These are phyloP conservation scores for Phyllostachys edulis DNA, from an alignment of 176 grass and related monocot genomes.

Conservation along the genomic window DNA sequence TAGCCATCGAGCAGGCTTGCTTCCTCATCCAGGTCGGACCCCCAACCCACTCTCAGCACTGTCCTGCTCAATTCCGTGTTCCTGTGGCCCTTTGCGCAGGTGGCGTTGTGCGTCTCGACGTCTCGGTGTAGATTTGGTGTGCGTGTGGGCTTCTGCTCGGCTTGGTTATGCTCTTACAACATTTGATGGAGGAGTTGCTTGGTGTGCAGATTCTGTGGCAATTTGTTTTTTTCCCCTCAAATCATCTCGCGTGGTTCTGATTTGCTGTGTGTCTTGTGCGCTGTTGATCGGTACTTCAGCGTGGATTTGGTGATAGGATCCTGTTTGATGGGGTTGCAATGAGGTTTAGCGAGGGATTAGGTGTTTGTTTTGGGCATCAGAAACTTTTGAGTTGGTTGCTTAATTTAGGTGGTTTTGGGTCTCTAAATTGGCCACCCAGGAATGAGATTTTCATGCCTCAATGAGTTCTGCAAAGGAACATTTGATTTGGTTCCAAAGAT, in stretches of 20 bases:
- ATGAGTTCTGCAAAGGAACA: neutral
- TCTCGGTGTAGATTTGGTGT: conserved; percentile 18
- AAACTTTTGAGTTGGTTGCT: neutral
- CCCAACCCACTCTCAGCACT: too few relatives aligned
- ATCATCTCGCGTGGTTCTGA: neutral
- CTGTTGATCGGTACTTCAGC: neutral
- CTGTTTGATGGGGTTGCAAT: conserved; percentile 1
- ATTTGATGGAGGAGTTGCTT: conserved; percentile 5
- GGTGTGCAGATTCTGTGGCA: neutral
- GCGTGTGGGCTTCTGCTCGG: neutral
- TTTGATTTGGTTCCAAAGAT: neutral
- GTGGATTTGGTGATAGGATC: neutral
- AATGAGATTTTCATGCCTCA: neutral
- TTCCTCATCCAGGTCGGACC: too few relatives aligned
- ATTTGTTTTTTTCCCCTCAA: neutral
- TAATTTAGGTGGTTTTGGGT: neutral
- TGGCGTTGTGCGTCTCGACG: neutral
- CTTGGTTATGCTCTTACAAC: neutral
- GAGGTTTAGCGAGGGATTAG: neutral
- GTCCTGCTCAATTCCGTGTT: too few relatives aligned
- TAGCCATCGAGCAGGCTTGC: too few relatives aligned
- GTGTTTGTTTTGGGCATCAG: neutral
- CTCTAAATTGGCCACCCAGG: neutral
- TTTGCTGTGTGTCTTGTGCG: neutral
- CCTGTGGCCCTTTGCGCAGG: too few relatives aligned